phyloP scores from a whole-genome alignment of 805 yeast species.

The Ogataea angusta region DNA sequence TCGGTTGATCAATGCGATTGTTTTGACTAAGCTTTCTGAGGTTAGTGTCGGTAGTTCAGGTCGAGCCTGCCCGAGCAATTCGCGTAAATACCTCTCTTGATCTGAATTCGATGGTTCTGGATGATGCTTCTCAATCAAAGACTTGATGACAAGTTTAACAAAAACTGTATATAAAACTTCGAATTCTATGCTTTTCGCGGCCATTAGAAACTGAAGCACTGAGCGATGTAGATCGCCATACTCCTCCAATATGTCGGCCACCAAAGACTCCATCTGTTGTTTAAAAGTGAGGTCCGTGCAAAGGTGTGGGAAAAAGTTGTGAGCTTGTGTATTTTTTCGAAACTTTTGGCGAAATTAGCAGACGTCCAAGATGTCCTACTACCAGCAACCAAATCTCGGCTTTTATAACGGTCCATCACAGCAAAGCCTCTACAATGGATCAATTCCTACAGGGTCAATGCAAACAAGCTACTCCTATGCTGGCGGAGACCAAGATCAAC shows the following conservation, averaged over 20 bases:
- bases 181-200: slow-evolving; percentile 12
- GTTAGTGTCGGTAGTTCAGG: slow-evolving; percentile 4
- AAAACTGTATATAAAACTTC: slow-evolving; percentile 11
- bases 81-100: slow-evolving; percentile 1
- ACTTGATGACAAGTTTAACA: slow-evolving; percentile 5
- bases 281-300: not conserved
- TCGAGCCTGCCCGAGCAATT: not conserved
- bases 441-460: slow-evolving; percentile 30
- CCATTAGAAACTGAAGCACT: slow-evolving; percentile 16
- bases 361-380: slow-evolving; percentile 31
- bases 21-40: slow-evolving; percentile 8
- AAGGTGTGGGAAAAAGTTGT: not conserved
- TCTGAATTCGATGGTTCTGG: not conserved
- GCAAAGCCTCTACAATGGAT: slow-evolving; percentile 15
- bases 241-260: not conserved
- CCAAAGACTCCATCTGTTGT: not conserved
- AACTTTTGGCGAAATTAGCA: not conserved
- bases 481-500: slow-evolving; percentile 30
- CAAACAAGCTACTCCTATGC: slow-evolving; percentile 22
- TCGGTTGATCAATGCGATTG: slow-evolving; percentile 25
- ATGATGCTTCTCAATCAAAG: slow-evolving; percentile 1
- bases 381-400: slow-evolving; percentile 28
- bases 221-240: slow-evolving; percentile 17
- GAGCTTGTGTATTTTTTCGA: not conserved
- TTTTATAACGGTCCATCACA: slow-evolving; percentile 13